These are phyloP conservation scores for Penicillium sp. DNA, from an alignment of 2,329 filamentous ascomycete species.

Conservation along the genomic window DNA sequence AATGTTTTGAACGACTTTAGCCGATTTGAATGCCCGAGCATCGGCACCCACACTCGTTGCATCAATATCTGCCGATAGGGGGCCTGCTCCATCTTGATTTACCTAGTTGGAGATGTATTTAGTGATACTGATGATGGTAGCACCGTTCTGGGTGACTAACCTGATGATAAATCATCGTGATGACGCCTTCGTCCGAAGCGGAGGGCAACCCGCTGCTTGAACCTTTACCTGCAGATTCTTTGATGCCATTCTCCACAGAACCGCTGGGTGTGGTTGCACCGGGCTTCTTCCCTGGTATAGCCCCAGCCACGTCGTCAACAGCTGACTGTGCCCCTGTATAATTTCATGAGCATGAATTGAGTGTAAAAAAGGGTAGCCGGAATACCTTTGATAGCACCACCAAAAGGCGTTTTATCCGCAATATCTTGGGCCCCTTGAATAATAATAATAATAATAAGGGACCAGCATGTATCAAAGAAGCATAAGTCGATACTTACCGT, in stretches of 20 bases:
- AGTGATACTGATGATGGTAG: not conserved
- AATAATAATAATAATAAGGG: not conserved
- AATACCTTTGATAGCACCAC: conserved; percentile 13
- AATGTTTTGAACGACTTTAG: conserved; percentile 64
- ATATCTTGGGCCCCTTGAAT: conserved; percentile 10
- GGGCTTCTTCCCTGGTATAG: conserved; percentile 43
- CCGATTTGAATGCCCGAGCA: conserved; percentile 62
- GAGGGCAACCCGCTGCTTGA: conserved; percentile 63
- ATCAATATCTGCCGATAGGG: conserved; percentile 64
- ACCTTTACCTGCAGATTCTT: conserved; percentile 59
- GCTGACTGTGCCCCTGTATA: conserved; percentile 9
- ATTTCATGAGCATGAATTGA: not conserved
- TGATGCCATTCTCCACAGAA: conserved; percentile 58
- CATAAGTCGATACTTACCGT: conserved; percentile 1
- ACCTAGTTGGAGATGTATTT: conserved; percentile 40
- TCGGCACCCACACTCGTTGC: conserved; percentile 67
- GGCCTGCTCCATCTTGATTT: conserved; percentile 72
- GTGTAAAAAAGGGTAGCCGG: not conserved
- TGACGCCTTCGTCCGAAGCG: conserved; percentile 61
- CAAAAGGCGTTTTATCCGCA: conserved; percentile 11
- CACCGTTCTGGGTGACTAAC: conserved; percentile 3
- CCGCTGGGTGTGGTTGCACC: conserved; percentile 55
- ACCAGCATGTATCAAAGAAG: not conserved
- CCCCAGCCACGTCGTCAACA: conserved; percentile 7
- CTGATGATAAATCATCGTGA: conserved; percentile 70